Evolutionary conservation across 2,329 filamentous ascomycete species (phyloP).

Genomic region (Aspergillus neotritici): DNA sequence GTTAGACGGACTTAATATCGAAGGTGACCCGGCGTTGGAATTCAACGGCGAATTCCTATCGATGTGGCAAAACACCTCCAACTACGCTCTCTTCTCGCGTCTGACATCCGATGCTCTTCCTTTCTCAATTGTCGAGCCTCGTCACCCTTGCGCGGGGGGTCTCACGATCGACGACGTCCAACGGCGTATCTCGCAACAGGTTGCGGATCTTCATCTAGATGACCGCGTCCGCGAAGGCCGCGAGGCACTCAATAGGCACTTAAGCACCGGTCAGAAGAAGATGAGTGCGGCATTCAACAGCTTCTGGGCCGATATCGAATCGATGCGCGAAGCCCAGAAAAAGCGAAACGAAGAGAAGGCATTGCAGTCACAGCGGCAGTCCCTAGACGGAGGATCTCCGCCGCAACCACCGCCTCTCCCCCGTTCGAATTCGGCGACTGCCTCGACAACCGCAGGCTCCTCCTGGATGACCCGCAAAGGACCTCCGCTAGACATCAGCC

Average conservation of each 20-base stretch:
- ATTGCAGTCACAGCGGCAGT: constrained; percentile 24
- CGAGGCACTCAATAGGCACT: constrained; percentile 79
- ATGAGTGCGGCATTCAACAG: constrained; percentile 81
- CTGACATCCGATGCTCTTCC: constrained; percentile 73
- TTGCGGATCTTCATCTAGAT: constrained; percentile 88
- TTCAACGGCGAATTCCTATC: constrained; percentile 81
- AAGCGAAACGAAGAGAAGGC: constrained; percentile 41
- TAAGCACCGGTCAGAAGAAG: constrained; percentile 83
- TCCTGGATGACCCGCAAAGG: constrained; percentile 31
- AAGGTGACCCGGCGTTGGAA: constrained; percentile 78
- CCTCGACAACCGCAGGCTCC: constrained; percentile 11
- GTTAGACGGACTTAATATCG: constrained; percentile 55
- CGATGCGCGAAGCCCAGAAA: constrained; percentile 67
- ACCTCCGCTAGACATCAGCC: constrained; percentile 44
- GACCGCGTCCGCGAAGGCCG: constrained; percentile 77
- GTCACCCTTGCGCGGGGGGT: constrained; percentile 87
- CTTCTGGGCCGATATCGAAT: constrained; percentile 85
- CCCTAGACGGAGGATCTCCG: constrained; percentile 24
- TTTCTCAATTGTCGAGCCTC: constrained; percentile 89
- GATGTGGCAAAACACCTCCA: constrained; percentile 82
- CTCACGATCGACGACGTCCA: constrained; percentile 93
- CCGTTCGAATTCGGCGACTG: constrained; percentile 20
- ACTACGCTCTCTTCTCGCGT: constrained; percentile 81
- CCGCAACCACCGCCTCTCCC: constrained; percentile 23
- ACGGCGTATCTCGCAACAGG: constrained; percentile 79